These are phyloP conservation scores for Camellia japonica DNA, from an alignment of 148 eudicot genomes.

Conservation along the genomic window DNA sequence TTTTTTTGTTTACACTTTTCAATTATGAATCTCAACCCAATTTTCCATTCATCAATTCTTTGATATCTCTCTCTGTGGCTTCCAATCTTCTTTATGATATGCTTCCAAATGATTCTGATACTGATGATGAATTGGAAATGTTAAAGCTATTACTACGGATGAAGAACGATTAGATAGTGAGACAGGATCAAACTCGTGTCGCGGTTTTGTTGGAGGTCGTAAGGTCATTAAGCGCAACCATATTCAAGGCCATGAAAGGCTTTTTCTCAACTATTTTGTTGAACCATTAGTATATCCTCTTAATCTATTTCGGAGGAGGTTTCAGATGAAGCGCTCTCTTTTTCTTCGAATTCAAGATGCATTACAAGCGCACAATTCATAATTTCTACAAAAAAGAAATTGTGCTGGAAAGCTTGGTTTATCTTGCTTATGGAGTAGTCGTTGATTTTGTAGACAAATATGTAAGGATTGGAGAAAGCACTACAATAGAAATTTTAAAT, in stretches of 20 bases:
- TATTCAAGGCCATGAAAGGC: background rate
- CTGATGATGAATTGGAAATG: background rate
- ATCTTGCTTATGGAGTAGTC: no score
- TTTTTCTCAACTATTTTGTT: background rate
- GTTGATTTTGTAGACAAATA: no score
- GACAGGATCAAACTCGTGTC: background rate
- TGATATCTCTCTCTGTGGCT: background rate
- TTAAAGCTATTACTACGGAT: background rate
- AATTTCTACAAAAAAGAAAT: background rate
- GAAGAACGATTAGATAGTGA: background rate
- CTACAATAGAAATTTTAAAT: background rate
- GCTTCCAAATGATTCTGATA: background rate
- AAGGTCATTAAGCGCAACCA: background rate
- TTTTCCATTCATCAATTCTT: background rate
- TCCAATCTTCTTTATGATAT: background rate
- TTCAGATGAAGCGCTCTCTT: background rate
- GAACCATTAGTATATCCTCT: background rate
- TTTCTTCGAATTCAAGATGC: constrained; percentile 4
- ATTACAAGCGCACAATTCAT: background rate
- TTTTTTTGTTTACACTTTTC: no score
- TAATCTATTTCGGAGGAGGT: background rate
- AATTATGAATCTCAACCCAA: no score
- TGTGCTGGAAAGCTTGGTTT: background rate
- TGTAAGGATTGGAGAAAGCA: no score
- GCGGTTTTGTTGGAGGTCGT: background rate